Base-by-base conservation (phyloP, 192 early-diverging fungal species). In the Coemansia sp. region DNA sequence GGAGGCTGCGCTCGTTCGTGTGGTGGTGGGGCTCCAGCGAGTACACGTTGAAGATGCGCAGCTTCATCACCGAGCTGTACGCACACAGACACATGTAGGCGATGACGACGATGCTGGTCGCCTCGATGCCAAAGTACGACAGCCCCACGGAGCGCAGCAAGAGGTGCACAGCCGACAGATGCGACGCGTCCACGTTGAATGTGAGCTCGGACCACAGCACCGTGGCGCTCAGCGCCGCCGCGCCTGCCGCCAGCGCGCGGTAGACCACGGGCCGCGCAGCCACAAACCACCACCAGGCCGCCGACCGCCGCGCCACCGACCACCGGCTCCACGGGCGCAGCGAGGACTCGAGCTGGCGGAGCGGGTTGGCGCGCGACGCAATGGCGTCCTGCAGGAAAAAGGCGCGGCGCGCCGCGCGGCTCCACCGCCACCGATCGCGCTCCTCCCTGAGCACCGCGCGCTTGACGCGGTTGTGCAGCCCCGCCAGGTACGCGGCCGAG, bases 131-230 rank as follows among this genome's bases (percentile, higher is more conserved):
- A 35, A 82, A 80, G 59, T 87, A 87, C 8, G 81, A 78, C 26
- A 78, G 43, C 9, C 80, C 70, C 67, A 69, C 46, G 22, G 81
- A 53, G 45, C 79, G 69, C 67, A 85, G 48, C 40, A 91, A 49
- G 22, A 86, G 55, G 21, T 77, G 82, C 41, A 94, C 86, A 45
- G 91, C 82, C 5, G 89, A 91, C 34, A 95, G 60, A 5, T 81
- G 73, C 23, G 86, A 67, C 9, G 65, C 45, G 25, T 25, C 42
- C 25, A 86, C 53, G 51, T 92, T 90, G 61, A 95, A 96, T 0
- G 91, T 94, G 27, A 92, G 79, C 70, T 98, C 95, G 3, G 92
- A 95, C 95, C 95, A 98, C 23, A 98, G 70, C 26, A 98, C 78
- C 21, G 82, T 68, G 1, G 83, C 49, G 21, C 92, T 91, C 25